These are phyloP conservation scores for Cyberlindnera maclurae DNA, from an alignment of 805 yeast genomes.

Conservation along the genomic window DNA sequence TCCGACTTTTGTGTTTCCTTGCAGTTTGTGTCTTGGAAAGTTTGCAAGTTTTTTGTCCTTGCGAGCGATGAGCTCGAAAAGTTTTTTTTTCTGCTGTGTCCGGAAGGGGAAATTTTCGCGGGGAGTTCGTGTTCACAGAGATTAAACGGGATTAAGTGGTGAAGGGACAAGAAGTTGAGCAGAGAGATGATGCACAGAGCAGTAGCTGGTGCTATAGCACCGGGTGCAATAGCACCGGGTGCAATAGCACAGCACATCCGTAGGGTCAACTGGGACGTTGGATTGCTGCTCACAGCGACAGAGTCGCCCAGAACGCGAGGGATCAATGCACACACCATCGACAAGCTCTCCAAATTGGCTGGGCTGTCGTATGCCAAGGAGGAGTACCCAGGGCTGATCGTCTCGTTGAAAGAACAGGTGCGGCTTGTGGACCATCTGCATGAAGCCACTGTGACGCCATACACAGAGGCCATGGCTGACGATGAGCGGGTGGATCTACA, in stretches of 20 bases:
- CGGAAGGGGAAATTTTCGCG: background rate
- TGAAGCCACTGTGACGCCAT: slow-evolving; percentile 12
- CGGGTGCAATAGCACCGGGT: background rate
- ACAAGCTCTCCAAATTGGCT: slow-evolving; percentile 39
- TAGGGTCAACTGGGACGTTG: slow-evolving; percentile 20
- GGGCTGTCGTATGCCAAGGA: slow-evolving; percentile 35
- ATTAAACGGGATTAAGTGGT: no score
- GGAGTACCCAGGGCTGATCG: slow-evolving; percentile 26
- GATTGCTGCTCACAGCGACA: slow-evolving; percentile 17
- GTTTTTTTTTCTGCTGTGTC: slow-evolving; percentile 1
- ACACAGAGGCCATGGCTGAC: slow-evolving; percentile 26
- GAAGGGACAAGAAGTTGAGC: background rate
- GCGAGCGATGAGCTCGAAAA: slow-evolving; percentile 5
- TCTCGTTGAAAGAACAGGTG: slow-evolving; percentile 39
- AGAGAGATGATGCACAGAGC: background rate
- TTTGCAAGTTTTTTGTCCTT: slow-evolving; percentile 1
- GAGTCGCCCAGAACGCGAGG: slow-evolving; percentile 13
- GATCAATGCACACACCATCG: slow-evolving; percentile 7
- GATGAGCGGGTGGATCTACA: slow-evolving; percentile 25
- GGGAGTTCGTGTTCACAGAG: no score
- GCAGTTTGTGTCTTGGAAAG: background rate
- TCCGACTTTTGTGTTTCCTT: background rate
- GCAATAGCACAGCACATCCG: slow-evolving; percentile 8
- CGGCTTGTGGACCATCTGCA: slow-evolving; percentile 42
- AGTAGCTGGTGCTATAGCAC: background rate